Conservation (phyloP, 2,329 filamentous ascomycete genomes). For the Cyphellophora attinorum region DNA sequence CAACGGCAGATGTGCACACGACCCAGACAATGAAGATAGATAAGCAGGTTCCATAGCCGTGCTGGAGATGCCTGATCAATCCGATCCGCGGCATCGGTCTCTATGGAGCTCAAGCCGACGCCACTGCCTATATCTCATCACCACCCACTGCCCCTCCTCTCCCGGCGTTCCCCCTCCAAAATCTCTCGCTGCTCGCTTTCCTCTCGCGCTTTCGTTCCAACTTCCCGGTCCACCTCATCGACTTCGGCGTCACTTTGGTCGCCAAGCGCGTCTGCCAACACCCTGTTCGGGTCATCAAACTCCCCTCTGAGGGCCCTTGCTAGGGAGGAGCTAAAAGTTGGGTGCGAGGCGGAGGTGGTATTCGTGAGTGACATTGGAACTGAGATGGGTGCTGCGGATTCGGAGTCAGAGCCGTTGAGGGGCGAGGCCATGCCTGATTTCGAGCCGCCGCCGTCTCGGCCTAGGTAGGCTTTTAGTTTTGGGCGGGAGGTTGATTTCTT, state of each 20-base stretch:
- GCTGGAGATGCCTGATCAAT: too few species aligned
- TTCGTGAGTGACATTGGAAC: background rate
- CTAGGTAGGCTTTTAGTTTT: conserved; percentile 17
- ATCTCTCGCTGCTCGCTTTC: conserved; percentile 17
- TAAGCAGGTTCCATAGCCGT: too few species aligned
- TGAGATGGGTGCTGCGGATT: conserved; percentile 15
- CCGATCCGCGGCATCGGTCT: too few species aligned
- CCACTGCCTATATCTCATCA: too few species aligned
- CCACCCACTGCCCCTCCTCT: too few species aligned
- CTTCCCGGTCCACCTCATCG: conserved; percentile 16
- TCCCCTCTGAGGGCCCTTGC: conserved; percentile 15
- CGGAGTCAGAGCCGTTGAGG: conserved; percentile 22
- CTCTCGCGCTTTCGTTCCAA: conserved; percentile 14
- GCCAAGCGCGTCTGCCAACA: conserved; percentile 18
- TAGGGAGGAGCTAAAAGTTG: conserved; percentile 12
- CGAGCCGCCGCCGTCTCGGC: conserved; percentile 37
- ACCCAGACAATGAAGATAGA: too few species aligned
- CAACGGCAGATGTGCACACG: too few species aligned
- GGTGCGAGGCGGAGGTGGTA: background rate
- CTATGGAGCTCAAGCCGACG: too few species aligned
- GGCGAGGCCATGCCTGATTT: conserved; percentile 33
- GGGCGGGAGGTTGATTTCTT: background rate
- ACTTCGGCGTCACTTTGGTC: conserved; percentile 19
- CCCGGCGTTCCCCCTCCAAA: conserved; percentile 16
- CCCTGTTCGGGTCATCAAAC: conserved; percentile 13